Evolutionary conservation across 495 filamentous ascomycete species (phyloP), one percentile per base, ranked within the genome.

Genomic region (Parathielavia appendiculata): DNA sequence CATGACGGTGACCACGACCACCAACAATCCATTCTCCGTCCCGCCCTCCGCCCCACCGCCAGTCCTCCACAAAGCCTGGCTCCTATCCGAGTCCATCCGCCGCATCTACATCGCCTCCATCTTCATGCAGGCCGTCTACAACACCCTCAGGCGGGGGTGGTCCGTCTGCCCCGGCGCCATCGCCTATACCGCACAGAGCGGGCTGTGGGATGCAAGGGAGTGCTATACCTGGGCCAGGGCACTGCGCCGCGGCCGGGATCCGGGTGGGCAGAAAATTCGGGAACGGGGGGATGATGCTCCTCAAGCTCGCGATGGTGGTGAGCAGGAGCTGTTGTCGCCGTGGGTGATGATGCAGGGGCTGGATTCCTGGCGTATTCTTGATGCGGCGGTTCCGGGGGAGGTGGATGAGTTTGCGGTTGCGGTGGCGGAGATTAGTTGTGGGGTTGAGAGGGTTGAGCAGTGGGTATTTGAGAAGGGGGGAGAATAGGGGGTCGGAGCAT

Each of bases 151-250:
- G 62, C 52, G 44, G 11, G 67, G 69, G n/a, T 72, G 67, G 69
- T 38, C 65, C 4, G 36, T 60, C 23, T 74, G 70, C 43, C 59
- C 69, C 1, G 71, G 71, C 9, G 63, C 62, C 16, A 55, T 68
- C 39, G 49, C 61, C 1, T 68, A 69, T 26, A 70, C 68, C n/a
- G 64, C 68, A 52, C 56, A 65, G 7, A 54, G 35, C 14, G 63
- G 70, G 7, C 30, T 75, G 17, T 75, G 74, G 74, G 70, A 74
- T 19, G 74, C 73, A 4, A 5, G 51, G 36, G 66, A 64, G 39
- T 56, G 63, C 45, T 59, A 54, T 32, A 52, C 58, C 35, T 76
- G 71, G 73, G 30, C 56, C 5, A 26, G 2, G 14, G 38, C 5
- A 8, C 32, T 64, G 16, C 12, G 22, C 20, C 23, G 26, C 32